Evolutionary conservation across 129 eudicot genomes (phyloP).

Genomic region (carrot (Daucus carota)): DH1_v3.0 NC_030389.2:4698001-4698500

Average conservation of each 20-base stretch:
- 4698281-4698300: constrained; percentile 56
- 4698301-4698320: constrained; percentile 40
- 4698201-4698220: neutral
- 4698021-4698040: neutral
- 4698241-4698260: constrained; percentile 60
- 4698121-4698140: constrained; percentile 2
- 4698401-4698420: constrained; percentile 32
- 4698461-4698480: constrained; percentile 61
- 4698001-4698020: constrained; percentile 2
- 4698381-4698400: constrained; percentile 45
- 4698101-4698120: neutral
- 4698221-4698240: constrained; percentile 22
- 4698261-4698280: constrained; percentile 57
- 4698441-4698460: constrained; percentile 44
- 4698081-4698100: neutral
- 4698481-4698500: constrained; percentile 48
- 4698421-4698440: constrained; percentile 51
- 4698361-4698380: constrained; percentile 26
- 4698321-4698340: constrained; percentile 29
- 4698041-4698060: constrained; percentile 4
- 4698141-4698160: neutral
- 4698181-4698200: neutral
- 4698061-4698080: constrained; percentile 5
- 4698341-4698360: constrained; percentile 20
- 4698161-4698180: neutral